phyloP scores from a whole-genome alignment of 1,284 basidiomycete genomes.

The Exobasidium rhododendri region DNA sequence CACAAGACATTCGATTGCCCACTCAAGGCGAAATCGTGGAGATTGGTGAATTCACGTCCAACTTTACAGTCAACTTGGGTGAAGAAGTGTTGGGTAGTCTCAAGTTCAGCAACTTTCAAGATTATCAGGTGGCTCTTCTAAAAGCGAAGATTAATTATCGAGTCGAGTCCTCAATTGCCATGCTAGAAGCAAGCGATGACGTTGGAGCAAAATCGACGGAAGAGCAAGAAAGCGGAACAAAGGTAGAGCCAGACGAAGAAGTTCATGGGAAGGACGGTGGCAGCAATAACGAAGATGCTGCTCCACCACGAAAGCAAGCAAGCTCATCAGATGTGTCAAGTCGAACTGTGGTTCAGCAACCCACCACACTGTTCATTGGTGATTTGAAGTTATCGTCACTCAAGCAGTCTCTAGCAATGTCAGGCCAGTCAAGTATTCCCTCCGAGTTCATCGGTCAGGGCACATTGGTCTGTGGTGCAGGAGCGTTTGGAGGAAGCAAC shows the following conservation, averaged over 20 bases:
- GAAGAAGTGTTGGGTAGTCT: constrained; percentile 77
- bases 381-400: constrained; percentile 51
- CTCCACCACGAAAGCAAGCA: neutral
- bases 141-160: constrained; percentile 77
- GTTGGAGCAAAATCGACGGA: neutral
- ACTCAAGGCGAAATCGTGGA: constrained; percentile 69
- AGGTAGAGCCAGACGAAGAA: neutral
- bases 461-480: constrained; percentile 46
- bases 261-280: neutral
- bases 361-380: constrained; percentile 49
- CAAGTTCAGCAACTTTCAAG: constrained; percentile 92
- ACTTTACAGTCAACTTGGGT: constrained; percentile 87
- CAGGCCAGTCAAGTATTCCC: constrained; percentile 26
- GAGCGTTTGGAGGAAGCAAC: constrained; percentile 9
- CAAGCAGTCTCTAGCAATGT: constrained; percentile 26
- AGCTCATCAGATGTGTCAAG: too few relatives aligned
- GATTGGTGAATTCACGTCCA: constrained; percentile 92
- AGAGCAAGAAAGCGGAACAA: neutral
- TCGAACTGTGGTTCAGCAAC: neutral
- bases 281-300: neutral
- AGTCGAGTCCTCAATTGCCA: constrained; percentile 68
- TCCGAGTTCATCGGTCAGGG: constrained; percentile 54
- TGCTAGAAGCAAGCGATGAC: constrained; percentile 52
- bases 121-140: constrained; percentile 90
- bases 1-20: constrained; percentile 83